Evolutionary conservation across 2,329 filamentous ascomycete genomes (phyloP), one percentile per base, ranked within the genome.

Genomic region (Exophiala sp.): DNA sequence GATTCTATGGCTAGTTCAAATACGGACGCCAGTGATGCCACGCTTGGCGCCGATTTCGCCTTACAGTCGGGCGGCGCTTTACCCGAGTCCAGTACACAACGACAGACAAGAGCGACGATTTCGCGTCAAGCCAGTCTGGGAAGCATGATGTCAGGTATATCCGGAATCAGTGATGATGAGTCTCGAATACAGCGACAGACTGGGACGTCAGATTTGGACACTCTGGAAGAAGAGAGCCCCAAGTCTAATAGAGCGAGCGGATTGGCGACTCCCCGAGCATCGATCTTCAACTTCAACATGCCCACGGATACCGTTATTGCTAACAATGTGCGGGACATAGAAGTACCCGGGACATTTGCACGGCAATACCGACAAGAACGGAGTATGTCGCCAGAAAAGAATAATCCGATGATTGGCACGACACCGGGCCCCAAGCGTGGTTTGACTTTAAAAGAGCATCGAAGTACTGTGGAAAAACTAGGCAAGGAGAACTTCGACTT

Each of bases 401-500:
- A 75, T 23, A 65, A 72, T 11, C 24, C 48, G 7, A 52, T 59
- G 18, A 40, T 56, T 18, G 70, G 69, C 16, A 75, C 77, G 21
- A 75, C 75, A 0, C 68, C 75, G 2, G 66, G 65, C 4, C 68
- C 75, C 47, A 71, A 73, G 23, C 75, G 80, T 37, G 87, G 81
- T 60, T 73, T 98, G 69, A 97, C 93, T 0, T 73, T 98, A 34
- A 97, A 96, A 67, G 93, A 98, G 68, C 93, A 98, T 68, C 95
- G 91, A 65, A 95, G 86, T 69, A 97, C 91, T 11, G 96, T 98
- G 57, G 93, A 98, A 68, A 83, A 90, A 52, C 77, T 97, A 1
- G 94, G 88, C 53, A 98, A 98, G 70, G 93, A 98, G 67, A 98
- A 98, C 58, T 98, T 97, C 65, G 91, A 96, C 65, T 73, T 97